Conservation (phyloP, 176 grass and related monocot species). For the Musa schizocarpa region DNA sequence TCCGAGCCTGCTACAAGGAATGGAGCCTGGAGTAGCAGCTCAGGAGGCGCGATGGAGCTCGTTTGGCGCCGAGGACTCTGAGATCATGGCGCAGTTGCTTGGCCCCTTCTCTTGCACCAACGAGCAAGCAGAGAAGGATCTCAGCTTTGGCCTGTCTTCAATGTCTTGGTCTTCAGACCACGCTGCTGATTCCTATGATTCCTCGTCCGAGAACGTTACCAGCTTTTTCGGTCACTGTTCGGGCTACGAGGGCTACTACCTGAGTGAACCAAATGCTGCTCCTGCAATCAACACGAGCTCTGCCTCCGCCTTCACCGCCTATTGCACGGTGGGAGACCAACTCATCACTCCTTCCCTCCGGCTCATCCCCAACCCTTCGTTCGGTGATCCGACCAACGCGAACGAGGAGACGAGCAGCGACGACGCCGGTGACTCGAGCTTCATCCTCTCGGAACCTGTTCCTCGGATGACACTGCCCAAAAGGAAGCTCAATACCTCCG, state of each 20-base stretch:
- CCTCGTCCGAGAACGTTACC: slow-evolving; percentile 20
- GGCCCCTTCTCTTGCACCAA: slow-evolving; percentile 37
- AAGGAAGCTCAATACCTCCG: slow-evolving; percentile 18
- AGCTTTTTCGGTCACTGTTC: slow-evolving; percentile 16
- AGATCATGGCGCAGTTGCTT: slow-evolving; percentile 64
- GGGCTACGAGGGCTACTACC: slow-evolving; percentile 39
- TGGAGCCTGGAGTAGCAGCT: slow-evolving; percentile 23
- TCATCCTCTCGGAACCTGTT: background rate
- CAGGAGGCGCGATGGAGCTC: slow-evolving; percentile 41
- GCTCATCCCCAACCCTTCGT: slow-evolving; percentile 23
- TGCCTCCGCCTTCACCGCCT: slow-evolving; percentile 18
- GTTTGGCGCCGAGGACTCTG: slow-evolving; percentile 49
- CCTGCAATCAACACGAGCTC: slow-evolving; percentile 42
- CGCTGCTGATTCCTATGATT: slow-evolving; percentile 40
- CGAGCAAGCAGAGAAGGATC: slow-evolving; percentile 29
- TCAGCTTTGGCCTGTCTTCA: slow-evolving; percentile 21
- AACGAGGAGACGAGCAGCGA: slow-evolving; percentile 37
- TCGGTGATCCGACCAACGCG: slow-evolving; percentile 22
- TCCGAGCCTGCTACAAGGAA: slow-evolving; percentile 4
- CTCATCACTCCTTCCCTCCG: slow-evolving; percentile 30
- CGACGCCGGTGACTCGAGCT: slow-evolving; percentile 7
- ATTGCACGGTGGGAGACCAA: slow-evolving; percentile 45
- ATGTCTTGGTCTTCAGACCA: slow-evolving; percentile 51
- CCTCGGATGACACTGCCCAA: slow-evolving; percentile 19
- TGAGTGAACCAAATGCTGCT: slow-evolving; percentile 34